Evolutionary conservation across 768 basidiomycete genomes (phyloP).

Genomic region (Tulasnella sp.): DNA sequence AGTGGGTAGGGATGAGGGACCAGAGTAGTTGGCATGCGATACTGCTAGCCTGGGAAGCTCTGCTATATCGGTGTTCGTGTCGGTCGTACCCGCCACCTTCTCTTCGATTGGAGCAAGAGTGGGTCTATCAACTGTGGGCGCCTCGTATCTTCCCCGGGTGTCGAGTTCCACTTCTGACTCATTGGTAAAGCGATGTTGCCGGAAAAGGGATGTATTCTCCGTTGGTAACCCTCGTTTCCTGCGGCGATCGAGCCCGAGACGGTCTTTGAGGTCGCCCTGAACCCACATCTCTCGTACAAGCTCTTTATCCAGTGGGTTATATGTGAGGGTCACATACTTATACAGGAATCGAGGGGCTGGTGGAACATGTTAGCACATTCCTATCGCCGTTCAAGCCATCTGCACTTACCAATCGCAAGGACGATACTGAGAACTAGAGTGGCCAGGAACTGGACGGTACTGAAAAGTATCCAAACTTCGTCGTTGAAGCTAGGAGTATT

Average conservation of each 20-base stretch:
- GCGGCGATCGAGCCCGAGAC: conserved; percentile 43
- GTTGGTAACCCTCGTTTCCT: background rate
- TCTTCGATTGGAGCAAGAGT: too few species aligned
- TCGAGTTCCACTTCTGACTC: conserved; percentile 11
- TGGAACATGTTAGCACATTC: conserved; percentile 14
- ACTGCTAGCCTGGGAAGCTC: too few species aligned
- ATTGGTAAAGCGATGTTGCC: background rate
- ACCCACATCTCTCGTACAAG: conserved; percentile 92
- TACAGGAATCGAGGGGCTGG: conserved; percentile 72
- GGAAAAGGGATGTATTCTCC: conserved; percentile 12
- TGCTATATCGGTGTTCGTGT: too few species aligned
- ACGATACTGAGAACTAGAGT: conserved; percentile 58
- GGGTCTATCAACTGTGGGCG: background rate
- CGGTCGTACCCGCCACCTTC: too few species aligned
- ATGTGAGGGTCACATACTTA: conserved; percentile 60
- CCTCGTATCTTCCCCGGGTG: conserved; percentile 2
- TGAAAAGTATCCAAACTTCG: conserved; percentile 63
- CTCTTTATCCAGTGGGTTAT: conserved; percentile 76
- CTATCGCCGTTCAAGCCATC: background rate
- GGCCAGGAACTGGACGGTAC: conserved; percentile 75
- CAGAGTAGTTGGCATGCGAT: background rate
- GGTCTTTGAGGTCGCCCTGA: conserved; percentile 68
- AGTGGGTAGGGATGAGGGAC: background rate
- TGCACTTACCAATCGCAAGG: conserved; percentile 56
- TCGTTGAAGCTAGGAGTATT: conserved; percentile 58